Base-by-base conservation (phyloP, 2,329 filamentous ascomycete genomes). In the Macrophomina phaseolina region DNA sequence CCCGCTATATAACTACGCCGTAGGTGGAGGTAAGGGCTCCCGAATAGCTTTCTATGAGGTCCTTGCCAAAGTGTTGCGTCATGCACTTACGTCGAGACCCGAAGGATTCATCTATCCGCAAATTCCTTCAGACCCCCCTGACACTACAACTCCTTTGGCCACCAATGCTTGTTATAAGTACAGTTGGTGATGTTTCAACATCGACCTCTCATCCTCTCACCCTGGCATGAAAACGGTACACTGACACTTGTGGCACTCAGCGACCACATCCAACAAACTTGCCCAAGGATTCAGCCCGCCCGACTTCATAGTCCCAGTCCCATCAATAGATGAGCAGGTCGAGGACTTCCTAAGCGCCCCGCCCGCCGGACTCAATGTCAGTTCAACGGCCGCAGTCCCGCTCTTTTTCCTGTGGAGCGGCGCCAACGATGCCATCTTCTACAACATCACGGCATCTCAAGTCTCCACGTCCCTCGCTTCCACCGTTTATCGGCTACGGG, bases 261-360 rank as follows among this genome's bases (percentile, higher is more conserved):
- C 66, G 5, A 68, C 66, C 3, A 68, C 66, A 6, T 58, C 28
- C 49, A 68, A 68, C 36, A 16, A 12, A 9, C 63, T 68, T 14
- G 63, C 61, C 8, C 66, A 68, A 61, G 66, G 66, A 38, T 68
- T 48, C 28, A 68, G 63, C 4, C 63, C 63, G 1, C 38, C 61
- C 2, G 49, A 66, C 42, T 64, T 49, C 12, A 49, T 18, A n/a
- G 38, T 68, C 28, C 49, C 66, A 4, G 66, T 66, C 11, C 66
- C 66, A 5, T 38, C 42, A 3, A 28, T 68, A 12, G 67, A 53
- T n/a, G 64, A 68, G 18, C 67, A 68, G 32, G 64, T 68, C 14
- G 12, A 51, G 12, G 48, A 36, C 52, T 66, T 66, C 45, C 67
- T 66, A 16, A 23, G 51, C 5, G 16, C 60, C 28, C n/a, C 40